Evolutionary conservation across 129 eudicot species (phyloP), one percentile per base, ranked within the genome.

Genomic region (Sambucus nigra): DNA sequence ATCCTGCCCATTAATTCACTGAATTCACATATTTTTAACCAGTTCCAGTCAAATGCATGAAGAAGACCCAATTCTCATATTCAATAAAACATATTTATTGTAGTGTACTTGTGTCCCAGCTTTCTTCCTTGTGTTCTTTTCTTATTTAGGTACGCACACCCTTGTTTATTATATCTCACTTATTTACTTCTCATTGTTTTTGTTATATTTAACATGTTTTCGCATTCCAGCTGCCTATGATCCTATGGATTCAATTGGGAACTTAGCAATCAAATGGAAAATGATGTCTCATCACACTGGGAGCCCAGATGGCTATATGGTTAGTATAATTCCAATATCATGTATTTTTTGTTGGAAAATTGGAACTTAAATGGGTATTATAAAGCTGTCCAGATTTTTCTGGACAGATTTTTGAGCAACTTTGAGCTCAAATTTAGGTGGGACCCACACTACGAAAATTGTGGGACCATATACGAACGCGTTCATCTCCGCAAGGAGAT

Each of bases 261-360:
- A 82, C 78, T 63, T 87, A 63, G 82, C 96, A 33, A 75, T 87
- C 70, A 87, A 87, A 69, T 82, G 88, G 96, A 87, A 87, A 35
- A 54, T 86, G n/a, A 73, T 87, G 88, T 79, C 93, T 17, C n/a
- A n/a, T n/a, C n/a, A n/a, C n/a, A n/a, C n/a, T n/a, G 82, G 93
- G 84, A 82, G 84, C 17, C 79, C 85, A 13, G 88, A 82, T 41
- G 94, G 87, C 52, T 79, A 82, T 46, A 85, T 87, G 67, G 94
- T 82, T 46, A 51, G 83, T 59, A 46, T 1, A 57, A 10, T 58
- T 26, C 0, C 26, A 17, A 18, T 23, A 19, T n/a, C 11, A 31
- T 25, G 4, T 23, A 6, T 8, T 38, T 23, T 1, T 44, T 51
- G 0, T 42, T 35, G 8, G 42, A 35, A n/a, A n/a, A n/a, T n/a